Evolutionary conservation across 139 green algal genomes (phyloP).

Genomic region (Chlamydomonas sphaeroides): DNA sequence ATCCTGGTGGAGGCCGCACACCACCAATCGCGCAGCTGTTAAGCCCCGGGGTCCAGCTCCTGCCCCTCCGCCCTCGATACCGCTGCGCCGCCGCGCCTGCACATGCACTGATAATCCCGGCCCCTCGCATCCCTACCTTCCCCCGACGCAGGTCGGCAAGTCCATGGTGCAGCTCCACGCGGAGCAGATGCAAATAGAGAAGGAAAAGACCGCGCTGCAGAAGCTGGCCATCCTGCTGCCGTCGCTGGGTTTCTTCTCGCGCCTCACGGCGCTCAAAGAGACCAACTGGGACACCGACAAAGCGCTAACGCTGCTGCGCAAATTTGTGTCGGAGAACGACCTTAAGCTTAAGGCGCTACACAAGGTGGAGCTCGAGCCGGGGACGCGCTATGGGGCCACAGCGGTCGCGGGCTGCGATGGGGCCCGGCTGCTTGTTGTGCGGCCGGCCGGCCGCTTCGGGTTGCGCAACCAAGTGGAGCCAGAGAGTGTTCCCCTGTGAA

Average conservation of each 20-base stretch:
- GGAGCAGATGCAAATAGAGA: conserved; percentile 77
- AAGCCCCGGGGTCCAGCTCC: too few relatives aligned
- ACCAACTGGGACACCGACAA: conserved; percentile 72
- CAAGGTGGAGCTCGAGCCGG: conserved; percentile 45
- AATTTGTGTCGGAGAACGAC: conserved; percentile 62
- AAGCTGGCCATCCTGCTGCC: conserved; percentile 72
- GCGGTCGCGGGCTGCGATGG: background rate
- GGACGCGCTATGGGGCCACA: too few relatives aligned
- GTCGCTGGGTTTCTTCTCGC: conserved; percentile 69
- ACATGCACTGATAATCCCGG: too few relatives aligned
- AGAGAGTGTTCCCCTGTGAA: background rate
- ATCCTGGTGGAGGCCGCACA: too few relatives aligned
- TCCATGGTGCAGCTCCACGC: conserved; percentile 67
- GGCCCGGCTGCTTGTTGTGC: too few relatives aligned
- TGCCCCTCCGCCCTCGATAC: too few relatives aligned
- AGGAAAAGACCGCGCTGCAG: conserved; percentile 74
- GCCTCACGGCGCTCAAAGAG: conserved; percentile 70
- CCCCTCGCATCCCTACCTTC: too few relatives aligned
- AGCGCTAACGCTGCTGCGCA: conserved; percentile 67
- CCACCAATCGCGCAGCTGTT: too few relatives aligned
- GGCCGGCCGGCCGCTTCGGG: too few relatives aligned
- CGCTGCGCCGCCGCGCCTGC: too few relatives aligned
- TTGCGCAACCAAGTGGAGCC: too few relatives aligned
- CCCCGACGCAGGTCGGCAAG: too few relatives aligned
- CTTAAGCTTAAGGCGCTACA: conserved; percentile 54